Base-by-base conservation (phyloP, 1,284 basidiomycete species). In the Boletus chippewaensis region DNA sequence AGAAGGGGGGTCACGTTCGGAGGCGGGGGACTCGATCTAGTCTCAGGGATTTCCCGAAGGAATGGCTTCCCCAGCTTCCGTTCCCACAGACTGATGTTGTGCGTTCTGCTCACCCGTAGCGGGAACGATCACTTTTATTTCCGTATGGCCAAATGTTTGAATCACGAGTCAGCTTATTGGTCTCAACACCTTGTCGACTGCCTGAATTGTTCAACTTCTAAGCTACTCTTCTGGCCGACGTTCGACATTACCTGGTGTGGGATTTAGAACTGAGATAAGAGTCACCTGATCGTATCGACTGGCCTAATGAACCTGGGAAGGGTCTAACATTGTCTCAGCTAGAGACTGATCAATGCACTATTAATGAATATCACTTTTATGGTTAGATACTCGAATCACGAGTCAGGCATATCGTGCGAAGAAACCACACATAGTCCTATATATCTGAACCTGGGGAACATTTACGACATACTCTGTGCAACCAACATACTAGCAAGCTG, bases 1-100 rank as follows among this genome's bases (percentile, higher is more conserved):
- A 74, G 65, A 80, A 80, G 62, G 84, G 83, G 18, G 81, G 81
- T 48, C 83, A 87, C 63, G 71, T 79, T 18, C 72, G 79, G 39
- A 77, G 75, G 54, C 77, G 79, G 53, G 71, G 78, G 40, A 74
- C 77, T 43, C 78, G 80, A 43, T 82, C 86, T 31, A 76, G 83
- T 28, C 73, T 91, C 51, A 74, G 70, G 54, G 89, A 92, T 60
- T 93, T 92, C 68, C 91, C 91, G 1, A 71, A 78, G 64, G 84
- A 86, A 63, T 93, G 90, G 90, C 71, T 93, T 55, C 84, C 83
- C 24, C 59, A 58, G 28, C 32, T 22, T 20, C 24, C 54, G 38
- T 50, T 45, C 6, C 34, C 38, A 42, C 34, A 42, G 40, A 38
- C 47, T 20, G 44, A 57, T 40, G 48, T 46, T 36, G 31, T 43